Evolutionary conservation across 768 basidiomycete genomes (phyloP).

Genomic region (Exidia glandulosa): DNA sequence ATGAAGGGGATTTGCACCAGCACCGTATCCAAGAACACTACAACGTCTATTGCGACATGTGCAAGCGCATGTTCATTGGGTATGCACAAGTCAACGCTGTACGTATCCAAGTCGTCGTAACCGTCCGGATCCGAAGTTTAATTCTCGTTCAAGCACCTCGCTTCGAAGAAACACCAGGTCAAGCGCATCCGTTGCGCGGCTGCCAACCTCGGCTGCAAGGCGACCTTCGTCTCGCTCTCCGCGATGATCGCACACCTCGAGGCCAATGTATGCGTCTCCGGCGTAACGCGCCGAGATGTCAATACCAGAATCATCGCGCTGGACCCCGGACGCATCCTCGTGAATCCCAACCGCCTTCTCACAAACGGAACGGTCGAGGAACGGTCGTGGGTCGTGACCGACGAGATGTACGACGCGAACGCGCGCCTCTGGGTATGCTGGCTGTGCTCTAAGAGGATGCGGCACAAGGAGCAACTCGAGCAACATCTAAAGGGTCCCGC

Average conservation of each 20-base stretch:
- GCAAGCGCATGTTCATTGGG: no score
- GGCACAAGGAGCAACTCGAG: constrained; percentile 36
- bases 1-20: no score
- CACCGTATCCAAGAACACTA: no score
- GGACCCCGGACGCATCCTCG: constrained; percentile 41
- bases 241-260: constrained; percentile 57
- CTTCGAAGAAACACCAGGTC: no score
- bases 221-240: constrained; percentile 38
- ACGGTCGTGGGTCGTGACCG: constrained; percentile 23
- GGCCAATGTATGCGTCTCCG: constrained; percentile 42
- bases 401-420: constrained; percentile 28
- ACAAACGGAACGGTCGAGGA: constrained; percentile 8
- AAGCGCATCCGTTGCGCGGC: no score
- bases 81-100: no score
- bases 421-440: constrained; percentile 44
- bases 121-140: no score
- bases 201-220: constrained; percentile 35
- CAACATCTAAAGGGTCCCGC: constrained; percentile 52
- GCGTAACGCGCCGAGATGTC: constrained; percentile 27
- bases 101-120: no score
- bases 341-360: constrained; percentile 42
- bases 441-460: constrained; percentile 39
- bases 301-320: constrained; percentile 29
- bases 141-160: no score
- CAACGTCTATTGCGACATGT: no score